Base-by-base conservation (phyloP, 306 rosid species). In the Cicer bijugum region DNA sequence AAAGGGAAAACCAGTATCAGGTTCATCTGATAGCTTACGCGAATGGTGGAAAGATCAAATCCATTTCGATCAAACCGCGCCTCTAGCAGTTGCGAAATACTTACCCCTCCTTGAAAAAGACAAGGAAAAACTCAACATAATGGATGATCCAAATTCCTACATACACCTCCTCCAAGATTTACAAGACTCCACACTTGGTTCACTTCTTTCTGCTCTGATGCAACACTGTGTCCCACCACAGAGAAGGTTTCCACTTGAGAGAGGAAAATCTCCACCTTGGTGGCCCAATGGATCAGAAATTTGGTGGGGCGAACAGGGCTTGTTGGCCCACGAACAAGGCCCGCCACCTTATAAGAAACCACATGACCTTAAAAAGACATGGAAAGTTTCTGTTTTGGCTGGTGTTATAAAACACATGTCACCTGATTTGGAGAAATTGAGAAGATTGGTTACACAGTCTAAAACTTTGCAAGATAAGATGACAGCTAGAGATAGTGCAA, bases 311-410 rank as follows among this genome's bases (percentile, higher is more conserved):
- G 75, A 88, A 5, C 84, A 86, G 28, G 91, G 93, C 8, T 57
- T 79, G 0, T 1, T 73, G 20, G 82, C 90, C 9, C 81, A 80
- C 3, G 88, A 88, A 6, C 50, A 85, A 4, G 93, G 88, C 0
- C 81, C 84, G 1, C 96, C 91, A 0, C 91, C 93, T 12, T 88
- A 84, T 37, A 82, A 71, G 51, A 92, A 92, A 56, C 88, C 91
- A 6, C 90, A 86, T 39, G 88, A 86, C n/a, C 83, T 86, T 2
- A 89, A 89, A 43, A 92, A 88, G 74, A 81, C 90, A 0, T 89
- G 96, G 96, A 87, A 86, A 44, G 87, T 92, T 0, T 88, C 84
- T 15, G 89, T 80, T 1, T 28, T 92, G 6, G 84, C 85, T 0
- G 85, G 81, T 2, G 88, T 92, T 1, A 75, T 89, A 6, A 89